Evolutionary conservation across 1,139 yeast species (phyloP).

Genomic region (Kodamaea alishanica): DNA sequence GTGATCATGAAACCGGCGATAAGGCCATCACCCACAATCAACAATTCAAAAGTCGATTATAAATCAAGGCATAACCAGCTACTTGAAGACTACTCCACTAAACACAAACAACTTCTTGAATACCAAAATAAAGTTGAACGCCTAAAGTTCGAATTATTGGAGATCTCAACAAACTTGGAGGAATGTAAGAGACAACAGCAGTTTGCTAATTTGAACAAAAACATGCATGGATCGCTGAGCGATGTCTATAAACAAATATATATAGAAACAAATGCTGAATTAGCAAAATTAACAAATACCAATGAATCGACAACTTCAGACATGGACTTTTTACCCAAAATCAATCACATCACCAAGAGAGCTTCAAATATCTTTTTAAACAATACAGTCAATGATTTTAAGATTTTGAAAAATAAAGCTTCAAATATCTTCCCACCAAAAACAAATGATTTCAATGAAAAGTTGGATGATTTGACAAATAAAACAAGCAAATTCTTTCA

Average conservation of each 20-base stretch:
- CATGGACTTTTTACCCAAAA: constrained; percentile 5
- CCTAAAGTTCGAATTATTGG: constrained; percentile 28
- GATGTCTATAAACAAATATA: constrained; percentile 12
- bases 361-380: constrained; percentile 10
- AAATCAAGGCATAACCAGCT: constrained; percentile 6
- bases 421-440: constrained; percentile 18
- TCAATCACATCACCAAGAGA: constrained; percentile 7
- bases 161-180: constrained; percentile 22
- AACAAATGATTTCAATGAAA: constrained; percentile 7
- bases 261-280: constrained; percentile 12
- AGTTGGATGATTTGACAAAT: constrained; percentile 10
- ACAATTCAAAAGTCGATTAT: constrained; percentile 1
- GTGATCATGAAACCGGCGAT: too few species aligned
- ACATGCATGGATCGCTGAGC: constrained; percentile 1
- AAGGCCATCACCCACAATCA: not conserved
- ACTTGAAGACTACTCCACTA: constrained; percentile 17
- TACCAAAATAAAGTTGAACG: constrained; percentile 23
- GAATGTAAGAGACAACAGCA: constrained; percentile 13
- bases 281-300: constrained; percentile 4
- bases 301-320: not conserved
- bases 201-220: constrained; percentile 3
- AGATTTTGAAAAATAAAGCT: constrained; percentile 20
- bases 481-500: constrained; percentile 15
- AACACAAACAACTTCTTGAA: constrained; percentile 24
- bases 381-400: constrained; percentile 6